Conservation (phyloP, 108 stramenopile species). For the Stephanodiscus minutulus region DNA sequence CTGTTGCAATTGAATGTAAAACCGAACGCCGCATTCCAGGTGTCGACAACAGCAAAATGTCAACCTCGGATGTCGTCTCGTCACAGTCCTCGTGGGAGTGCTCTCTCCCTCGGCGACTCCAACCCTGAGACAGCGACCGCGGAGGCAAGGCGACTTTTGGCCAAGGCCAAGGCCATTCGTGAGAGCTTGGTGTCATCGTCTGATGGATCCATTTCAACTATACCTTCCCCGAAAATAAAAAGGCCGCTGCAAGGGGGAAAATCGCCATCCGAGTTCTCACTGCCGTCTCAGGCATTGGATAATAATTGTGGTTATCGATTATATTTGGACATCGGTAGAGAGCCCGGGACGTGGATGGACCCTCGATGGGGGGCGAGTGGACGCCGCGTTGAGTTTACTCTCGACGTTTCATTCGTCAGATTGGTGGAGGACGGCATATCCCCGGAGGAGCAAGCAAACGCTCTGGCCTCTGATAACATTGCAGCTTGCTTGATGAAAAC, state of each 20-base stretch:
- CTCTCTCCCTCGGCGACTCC: background rate
- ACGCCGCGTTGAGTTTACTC: conserved; percentile 58
- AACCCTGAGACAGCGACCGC: background rate
- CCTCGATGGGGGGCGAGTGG: conserved; percentile 81
- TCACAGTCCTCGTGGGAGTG: background rate
- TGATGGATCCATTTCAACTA: background rate
- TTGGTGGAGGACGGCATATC: background rate
- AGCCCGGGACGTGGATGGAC: conserved; percentile 85
- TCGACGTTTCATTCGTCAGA: conserved; percentile 61
- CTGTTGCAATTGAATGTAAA: background rate
- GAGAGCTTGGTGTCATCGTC: background rate
- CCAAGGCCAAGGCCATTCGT: background rate
- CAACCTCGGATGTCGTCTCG: too few relatives aligned
- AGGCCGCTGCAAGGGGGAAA: too few relatives aligned
- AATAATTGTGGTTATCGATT: conserved; percentile 44
- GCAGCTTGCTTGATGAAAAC: conserved; percentile 54
- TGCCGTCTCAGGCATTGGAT: background rate
- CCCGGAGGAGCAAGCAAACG: background rate
- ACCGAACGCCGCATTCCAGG: background rate
- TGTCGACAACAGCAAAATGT: background rate
- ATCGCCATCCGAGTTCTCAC: conserved; percentile 1
- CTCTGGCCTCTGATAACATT: conserved; percentile 27
- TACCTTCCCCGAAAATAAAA: background rate
- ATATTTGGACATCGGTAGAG: conserved; percentile 71
- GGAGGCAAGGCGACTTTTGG: background rate